A percentile compares a stretch with the other conserved stretches of the same genome.
Conservation (phyloP, 164 flowering plant genomes). For the Aristolochia contorta region DNA sequence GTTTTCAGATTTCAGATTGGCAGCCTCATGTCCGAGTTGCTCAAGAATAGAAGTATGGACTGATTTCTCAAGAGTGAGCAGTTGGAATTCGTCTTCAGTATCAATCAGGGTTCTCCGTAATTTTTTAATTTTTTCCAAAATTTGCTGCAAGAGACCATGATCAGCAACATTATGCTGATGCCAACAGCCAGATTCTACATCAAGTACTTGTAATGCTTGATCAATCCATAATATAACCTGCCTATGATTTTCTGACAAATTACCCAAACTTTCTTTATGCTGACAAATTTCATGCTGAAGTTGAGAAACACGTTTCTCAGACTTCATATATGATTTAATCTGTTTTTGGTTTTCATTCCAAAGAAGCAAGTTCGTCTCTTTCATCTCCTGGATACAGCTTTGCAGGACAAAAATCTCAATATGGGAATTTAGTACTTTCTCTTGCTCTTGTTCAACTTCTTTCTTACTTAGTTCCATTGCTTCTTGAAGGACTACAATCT, state of each 20-base stretch:
- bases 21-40: slow-evolving; percentile 35
- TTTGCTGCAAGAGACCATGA: slow-evolving; percentile 21
- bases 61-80: slow-evolving; percentile 53
- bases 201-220: slow-evolving; percentile 46
- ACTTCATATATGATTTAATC: slow-evolving; percentile 42
- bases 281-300: slow-evolving; percentile 59
- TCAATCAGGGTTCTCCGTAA: slow-evolving; percentile 26
- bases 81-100: slow-evolving; percentile 49
- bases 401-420: slow-evolving; percentile 66
- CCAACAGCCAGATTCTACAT: slow-evolving; percentile 17
- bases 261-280: slow-evolving; percentile 55
- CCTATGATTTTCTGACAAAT: slow-evolving; percentile 48
- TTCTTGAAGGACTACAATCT: slow-evolving; percentile 45
- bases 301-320: slow-evolving; percentile 49
- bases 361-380: slow-evolving; percentile 45
- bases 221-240: slow-evolving; percentile 39
- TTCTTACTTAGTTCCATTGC: slow-evolving; percentile 37
- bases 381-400: slow-evolving; percentile 54
- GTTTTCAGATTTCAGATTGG: slow-evolving; percentile 32
- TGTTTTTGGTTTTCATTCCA: slow-evolving; percentile 55
- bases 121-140: slow-evolving; percentile 30
- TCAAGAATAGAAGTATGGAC: slow-evolving; percentile 47
- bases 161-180: slow-evolving; percentile 20
- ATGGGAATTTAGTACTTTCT: slow-evolving; percentile 57
- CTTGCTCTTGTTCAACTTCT: slow-evolving; percentile 62